phyloP scores from a whole-genome alignment of 345 rosid genomes.

The Garcia nutans region DNA sequence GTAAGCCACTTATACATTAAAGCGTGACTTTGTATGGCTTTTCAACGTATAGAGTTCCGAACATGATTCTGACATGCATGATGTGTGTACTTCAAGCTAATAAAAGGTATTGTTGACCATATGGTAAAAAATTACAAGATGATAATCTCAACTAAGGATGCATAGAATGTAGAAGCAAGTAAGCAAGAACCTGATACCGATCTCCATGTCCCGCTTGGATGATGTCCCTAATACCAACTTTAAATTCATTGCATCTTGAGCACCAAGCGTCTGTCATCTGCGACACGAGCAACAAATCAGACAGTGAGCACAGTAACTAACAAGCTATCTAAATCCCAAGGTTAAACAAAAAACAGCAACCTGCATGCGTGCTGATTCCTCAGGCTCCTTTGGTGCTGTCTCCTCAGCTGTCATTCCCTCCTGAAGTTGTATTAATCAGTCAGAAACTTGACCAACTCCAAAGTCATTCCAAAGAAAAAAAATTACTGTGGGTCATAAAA shows the following conservation, averaged over 20 bases:
- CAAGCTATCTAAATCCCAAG: background rate
- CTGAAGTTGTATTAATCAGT: constrained; percentile 37
- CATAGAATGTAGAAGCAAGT: background rate
- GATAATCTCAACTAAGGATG: background rate
- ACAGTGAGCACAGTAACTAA: background rate
- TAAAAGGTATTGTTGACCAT: no score
- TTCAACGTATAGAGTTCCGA: background rate
- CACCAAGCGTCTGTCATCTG: constrained; percentile 87
- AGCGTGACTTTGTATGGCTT: background rate
- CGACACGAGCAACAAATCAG: constrained; percentile 9
- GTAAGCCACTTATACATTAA: background rate
- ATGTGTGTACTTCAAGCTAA: background rate
- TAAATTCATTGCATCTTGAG: constrained; percentile 65
- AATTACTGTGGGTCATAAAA: background rate
- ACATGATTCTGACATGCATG: background rate
- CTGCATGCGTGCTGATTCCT: constrained; percentile 78
- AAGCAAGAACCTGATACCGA: constrained; percentile 77
- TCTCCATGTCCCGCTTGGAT: constrained; percentile 97
- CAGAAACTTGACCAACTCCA: background rate
- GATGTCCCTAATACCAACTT: constrained; percentile 83
- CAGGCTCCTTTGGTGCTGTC: constrained; percentile 77
- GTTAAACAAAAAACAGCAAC: constrained; percentile 31
- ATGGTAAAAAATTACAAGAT: no score
- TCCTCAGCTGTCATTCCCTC: constrained; percentile 92
- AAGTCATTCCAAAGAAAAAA: background rate